Conservation (phyloP, 2,329 filamentous ascomycete genomes). For the Pleoardoris graminearum region DNA sequence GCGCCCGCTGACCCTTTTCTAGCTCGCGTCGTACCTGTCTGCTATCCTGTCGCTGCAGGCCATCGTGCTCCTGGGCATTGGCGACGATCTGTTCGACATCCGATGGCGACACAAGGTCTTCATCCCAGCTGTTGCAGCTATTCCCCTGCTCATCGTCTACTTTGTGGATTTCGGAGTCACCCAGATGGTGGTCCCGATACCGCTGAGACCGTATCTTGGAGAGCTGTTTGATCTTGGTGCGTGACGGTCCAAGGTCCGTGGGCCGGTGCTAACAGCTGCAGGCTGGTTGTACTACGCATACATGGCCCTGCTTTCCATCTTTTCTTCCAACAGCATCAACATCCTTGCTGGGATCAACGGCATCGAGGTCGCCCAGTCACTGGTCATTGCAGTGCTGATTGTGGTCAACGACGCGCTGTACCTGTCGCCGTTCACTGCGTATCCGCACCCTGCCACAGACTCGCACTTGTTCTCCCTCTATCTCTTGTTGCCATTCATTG, state of each 20-base stretch:
- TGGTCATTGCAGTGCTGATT: constrained; percentile 84
- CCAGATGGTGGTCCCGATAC: constrained; percentile 86
- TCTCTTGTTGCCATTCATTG: constrained; percentile 90
- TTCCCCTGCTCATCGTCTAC: constrained; percentile 94
- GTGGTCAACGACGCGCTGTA: constrained; percentile 88
- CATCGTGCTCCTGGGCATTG: constrained; percentile 86
- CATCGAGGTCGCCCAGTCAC: constrained; percentile 91
- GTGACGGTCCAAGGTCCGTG: constrained; percentile 9
- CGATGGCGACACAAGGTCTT: constrained; percentile 99
- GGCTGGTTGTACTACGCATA: constrained; percentile 81
- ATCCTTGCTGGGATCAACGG: constrained; percentile 99
- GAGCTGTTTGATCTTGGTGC: constrained; percentile 76
- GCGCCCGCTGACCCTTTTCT: constrained; percentile 13
- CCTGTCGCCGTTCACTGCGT: constrained; percentile 69
- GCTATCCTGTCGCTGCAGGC: constrained; percentile 91
- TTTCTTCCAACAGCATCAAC: constrained; percentile 98
- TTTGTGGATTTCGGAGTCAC: constrained; percentile 99
- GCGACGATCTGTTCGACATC: constrained; percentile 97
- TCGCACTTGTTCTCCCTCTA: constrained; percentile 96
- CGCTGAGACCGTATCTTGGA: constrained; percentile 81
- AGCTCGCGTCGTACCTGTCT: constrained; percentile 93
- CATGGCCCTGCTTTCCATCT: constrained; percentile 96
- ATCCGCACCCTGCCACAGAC: constrained; percentile 91
- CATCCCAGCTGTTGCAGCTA: constrained; percentile 90
- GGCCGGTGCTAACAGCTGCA: constrained; percentile 27